These are phyloP conservation scores for Debaryomyces castellii DNA, from an alignment of 805 yeast species.

Conservation along the genomic window DNA sequence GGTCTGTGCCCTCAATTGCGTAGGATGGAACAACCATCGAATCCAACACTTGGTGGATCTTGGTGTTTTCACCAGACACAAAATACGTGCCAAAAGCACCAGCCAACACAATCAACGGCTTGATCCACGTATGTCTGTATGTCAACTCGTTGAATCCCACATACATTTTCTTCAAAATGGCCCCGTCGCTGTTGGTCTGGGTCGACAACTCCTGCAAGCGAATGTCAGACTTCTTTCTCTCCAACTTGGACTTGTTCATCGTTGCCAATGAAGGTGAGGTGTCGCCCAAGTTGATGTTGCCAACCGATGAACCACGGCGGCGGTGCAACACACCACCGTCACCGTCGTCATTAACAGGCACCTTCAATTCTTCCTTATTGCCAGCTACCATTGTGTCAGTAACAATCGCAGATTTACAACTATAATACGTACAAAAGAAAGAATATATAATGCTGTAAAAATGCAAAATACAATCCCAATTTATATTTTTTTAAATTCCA, in stretches of 20 bases:
- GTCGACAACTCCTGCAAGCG: constrained; percentile 29
- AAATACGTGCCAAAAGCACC: constrained; percentile 45
- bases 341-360: background rate
- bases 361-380: background rate
- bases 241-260: constrained; percentile 49
- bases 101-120: constrained; percentile 54
- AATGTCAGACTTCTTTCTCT: constrained; percentile 33
- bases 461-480: background rate
- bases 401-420: too few species aligned
- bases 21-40: constrained; percentile 68
- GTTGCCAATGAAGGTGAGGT: constrained; percentile 62
- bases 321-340: constrained; percentile 13
- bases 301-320: constrained; percentile 68
- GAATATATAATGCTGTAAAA: background rate
- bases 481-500: too few species aligned
- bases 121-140: constrained; percentile 68
- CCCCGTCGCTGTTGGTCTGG: constrained; percentile 43
- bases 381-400: background rate
- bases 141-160: constrained; percentile 58
- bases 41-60: constrained; percentile 56
- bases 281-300: constrained; percentile 74
- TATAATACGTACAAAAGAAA: too few species aligned
- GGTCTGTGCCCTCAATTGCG: constrained; percentile 56
- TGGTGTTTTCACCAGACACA: constrained; percentile 56
- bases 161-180: constrained; percentile 54